phyloP scores from a whole-genome alignment of 805 yeast species.

The Yarrowia bubula region DNA sequence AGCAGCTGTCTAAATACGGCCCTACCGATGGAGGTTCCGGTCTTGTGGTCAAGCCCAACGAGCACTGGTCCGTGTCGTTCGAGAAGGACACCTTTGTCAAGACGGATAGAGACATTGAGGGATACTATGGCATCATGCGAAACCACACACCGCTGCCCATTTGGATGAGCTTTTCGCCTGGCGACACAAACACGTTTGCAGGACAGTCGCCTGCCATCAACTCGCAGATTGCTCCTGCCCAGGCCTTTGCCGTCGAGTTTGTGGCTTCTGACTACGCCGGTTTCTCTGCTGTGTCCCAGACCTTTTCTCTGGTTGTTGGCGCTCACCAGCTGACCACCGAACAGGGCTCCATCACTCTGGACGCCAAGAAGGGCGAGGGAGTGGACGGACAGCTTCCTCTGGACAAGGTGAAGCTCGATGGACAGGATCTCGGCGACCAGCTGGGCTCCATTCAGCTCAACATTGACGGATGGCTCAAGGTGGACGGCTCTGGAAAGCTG shows the following conservation, averaged over 20 bases:
- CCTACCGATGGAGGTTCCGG: slow-evolving; percentile 74
- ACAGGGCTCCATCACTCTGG: slow-evolving; percentile 56
- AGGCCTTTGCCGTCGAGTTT: slow-evolving; percentile 62
- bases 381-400: slow-evolving; percentile 63
- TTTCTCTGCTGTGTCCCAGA: slow-evolving; percentile 64
- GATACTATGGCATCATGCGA: slow-evolving; percentile 76
- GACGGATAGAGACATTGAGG: slow-evolving; percentile 50
- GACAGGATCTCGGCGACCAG: slow-evolving; percentile 32
- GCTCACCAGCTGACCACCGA: slow-evolving; percentile 80
- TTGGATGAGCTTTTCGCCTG: slow-evolving; percentile 72
- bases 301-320: slow-evolving; percentile 76
- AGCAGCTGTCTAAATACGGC: slow-evolving; percentile 63
- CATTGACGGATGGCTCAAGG: slow-evolving; percentile 65
- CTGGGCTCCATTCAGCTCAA: slow-evolving; percentile 35
- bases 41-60: slow-evolving; percentile 68
- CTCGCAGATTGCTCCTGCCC: slow-evolving; percentile 85
- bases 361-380: slow-evolving; percentile 62
- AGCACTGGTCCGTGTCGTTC: slow-evolving; percentile 63
- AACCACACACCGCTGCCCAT: slow-evolving; percentile 87
- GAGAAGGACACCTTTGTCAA: slow-evolving; percentile 57
- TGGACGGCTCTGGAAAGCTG: slow-evolving; percentile 62
- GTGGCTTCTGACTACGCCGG: slow-evolving; percentile 80
- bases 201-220: slow-evolving; percentile 89
- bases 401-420: slow-evolving; percentile 63
- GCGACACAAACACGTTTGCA: slow-evolving; percentile 56